Base-by-base conservation (phyloP, 1,284 basidiomycete species). In the Puccinia hordei region DNA sequence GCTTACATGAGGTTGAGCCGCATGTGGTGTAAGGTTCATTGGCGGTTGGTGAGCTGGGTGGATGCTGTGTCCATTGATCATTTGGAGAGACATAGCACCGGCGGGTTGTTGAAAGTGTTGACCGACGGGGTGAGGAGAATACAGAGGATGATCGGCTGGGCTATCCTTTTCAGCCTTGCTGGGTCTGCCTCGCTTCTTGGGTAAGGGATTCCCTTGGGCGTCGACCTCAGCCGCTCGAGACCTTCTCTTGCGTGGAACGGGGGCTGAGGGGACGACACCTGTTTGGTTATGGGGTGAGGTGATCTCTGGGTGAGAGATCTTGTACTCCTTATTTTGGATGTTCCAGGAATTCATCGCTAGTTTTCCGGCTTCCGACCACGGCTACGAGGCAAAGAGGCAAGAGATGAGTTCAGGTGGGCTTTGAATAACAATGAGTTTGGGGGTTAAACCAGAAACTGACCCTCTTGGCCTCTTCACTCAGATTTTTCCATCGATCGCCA, bases 401-500 rank as follows among this genome's bases (percentile, higher is more conserved):
- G 44, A 66, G 22, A 53, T n/a, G 9, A 22, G 30, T n/a, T n/a
- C n/a, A n/a, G n/a, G n/a, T 65, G 15, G 59, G 30, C 27, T 41
- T n/a, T n/a, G 6, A 59, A 15, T 17, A 38, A 0, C 17, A 63
- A 27, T 22, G 24, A 17, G 19, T 17, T 75, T 41, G n/a, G 10
- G 49, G 49, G 30, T 46, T n/a, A 19, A 46, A 2, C 27, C 0
- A 17, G 19, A 27, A 0, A 85, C 89, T 82, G 82, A 94, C 94
- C 86, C 91, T 88, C 86, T 93, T 94, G 84, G 92, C 88, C 9
- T 89, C 89, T 10, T 89, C 88, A 27, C 88, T 84, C 88, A 97
- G 89, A 6, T 86, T 86, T 69, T 88, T 87, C 95, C 95, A 98
- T 82, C 89, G 88, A 82, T 90, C 89, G 19, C 91, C 88, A 83